phyloP scores from a whole-genome alignment of 2,329 filamentous ascomycete species.

The Bipolaris cookei region DNA sequence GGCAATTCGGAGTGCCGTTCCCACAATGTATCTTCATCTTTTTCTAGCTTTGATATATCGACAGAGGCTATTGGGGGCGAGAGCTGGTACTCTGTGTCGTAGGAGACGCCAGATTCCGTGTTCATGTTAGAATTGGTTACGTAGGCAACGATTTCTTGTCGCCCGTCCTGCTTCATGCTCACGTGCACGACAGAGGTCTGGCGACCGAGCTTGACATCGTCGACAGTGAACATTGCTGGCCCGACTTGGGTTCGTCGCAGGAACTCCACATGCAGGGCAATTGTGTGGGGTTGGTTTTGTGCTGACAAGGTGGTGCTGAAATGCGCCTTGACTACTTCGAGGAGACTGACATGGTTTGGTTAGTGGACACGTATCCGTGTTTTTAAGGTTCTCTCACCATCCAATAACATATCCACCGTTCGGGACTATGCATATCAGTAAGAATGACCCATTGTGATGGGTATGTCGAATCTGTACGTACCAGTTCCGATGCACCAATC shows the following conservation, averaged over 20 bases:
- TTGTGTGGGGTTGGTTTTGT: constrained; percentile 67
- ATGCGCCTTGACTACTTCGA: constrained; percentile 65
- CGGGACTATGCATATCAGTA: constrained; percentile 59
- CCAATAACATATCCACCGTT: constrained; percentile 74
- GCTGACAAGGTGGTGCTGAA: constrained; percentile 64
- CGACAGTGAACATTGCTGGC: constrained; percentile 62
- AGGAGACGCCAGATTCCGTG: constrained; percentile 64
- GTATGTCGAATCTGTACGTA: constrained; percentile 36
- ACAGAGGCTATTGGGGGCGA: constrained; percentile 53
- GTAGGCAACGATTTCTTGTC: constrained; percentile 69
- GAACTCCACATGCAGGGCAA: constrained; percentile 70
- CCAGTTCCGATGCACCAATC: constrained; percentile 72
- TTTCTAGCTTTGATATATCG: constrained; percentile 51
- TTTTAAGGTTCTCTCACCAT: constrained; percentile 20
- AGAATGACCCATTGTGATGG: background rate
- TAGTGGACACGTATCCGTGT: background rate
- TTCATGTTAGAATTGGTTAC: constrained; percentile 68
- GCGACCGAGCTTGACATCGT: constrained; percentile 68
- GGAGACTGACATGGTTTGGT: constrained; percentile 51
- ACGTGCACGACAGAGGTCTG: constrained; percentile 70
- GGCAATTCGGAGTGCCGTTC: constrained; percentile 52
- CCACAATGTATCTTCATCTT: constrained; percentile 59
- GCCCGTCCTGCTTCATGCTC: constrained; percentile 61
- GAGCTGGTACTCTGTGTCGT: constrained; percentile 62
- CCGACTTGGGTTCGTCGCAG: constrained; percentile 67